A percentile compares a stretch with the other conserved stretches of the same genome.
Conservation (phyloP, 768 basidiomycete genomes). For the Amanita inopinata region DNA sequence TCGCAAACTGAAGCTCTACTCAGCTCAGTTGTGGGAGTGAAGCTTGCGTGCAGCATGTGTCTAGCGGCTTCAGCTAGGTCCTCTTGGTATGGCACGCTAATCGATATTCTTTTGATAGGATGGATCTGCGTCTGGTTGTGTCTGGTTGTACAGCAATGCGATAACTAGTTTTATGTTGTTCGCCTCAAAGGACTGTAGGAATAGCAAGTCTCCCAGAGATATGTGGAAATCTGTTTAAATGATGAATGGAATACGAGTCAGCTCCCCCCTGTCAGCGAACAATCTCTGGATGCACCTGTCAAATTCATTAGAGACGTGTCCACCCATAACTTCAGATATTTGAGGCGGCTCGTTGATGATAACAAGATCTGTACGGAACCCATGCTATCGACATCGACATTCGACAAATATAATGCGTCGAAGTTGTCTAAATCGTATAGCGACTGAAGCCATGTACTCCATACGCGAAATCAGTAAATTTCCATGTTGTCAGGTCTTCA, state of each 20-base stretch:
- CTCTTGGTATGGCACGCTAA: background rate
- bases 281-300: background rate
- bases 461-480: background rate
- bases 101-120: background rate
- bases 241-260: too few relatives aligned
- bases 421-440: background rate
- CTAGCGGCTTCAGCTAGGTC: background rate
- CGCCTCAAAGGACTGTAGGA: background rate
- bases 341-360: background rate
- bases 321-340: background rate
- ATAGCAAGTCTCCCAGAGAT: background rate
- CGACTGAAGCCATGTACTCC: background rate
- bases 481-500: background rate
- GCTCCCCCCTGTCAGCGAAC: too few relatives aligned
- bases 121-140: background rate
- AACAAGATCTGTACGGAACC: background rate
- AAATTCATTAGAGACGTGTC: background rate
- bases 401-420: background rate
- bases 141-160: background rate
- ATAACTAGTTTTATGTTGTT: background rate
- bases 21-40: background rate
- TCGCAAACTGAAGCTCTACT: background rate
- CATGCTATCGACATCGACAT: background rate
- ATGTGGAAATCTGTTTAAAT: background rate
- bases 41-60: background rate